Evolutionary conservation across 441 rosid genomes (phyloP).

Genomic region (Gossypium gossypioides): DNA sequence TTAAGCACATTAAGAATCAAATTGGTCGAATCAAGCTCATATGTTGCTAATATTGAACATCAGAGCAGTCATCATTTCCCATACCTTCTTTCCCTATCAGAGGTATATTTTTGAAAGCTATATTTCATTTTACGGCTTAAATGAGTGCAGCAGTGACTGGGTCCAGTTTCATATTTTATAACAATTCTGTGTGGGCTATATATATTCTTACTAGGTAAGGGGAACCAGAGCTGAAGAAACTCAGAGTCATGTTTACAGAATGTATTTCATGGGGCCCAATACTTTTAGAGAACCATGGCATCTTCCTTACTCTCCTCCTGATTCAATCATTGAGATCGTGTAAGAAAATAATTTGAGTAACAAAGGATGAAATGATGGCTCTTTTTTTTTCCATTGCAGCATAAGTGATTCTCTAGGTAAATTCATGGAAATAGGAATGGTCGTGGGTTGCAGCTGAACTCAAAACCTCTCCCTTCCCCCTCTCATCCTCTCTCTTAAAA

Average conservation of each 20-base stretch:
- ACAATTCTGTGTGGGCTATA: slow-evolving; percentile 10
- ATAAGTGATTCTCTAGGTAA: slow-evolving; percentile 3
- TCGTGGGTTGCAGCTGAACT: background rate
- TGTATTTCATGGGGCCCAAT: slow-evolving; percentile 96
- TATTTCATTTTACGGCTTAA: slow-evolving; percentile 16
- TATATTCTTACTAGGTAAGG: slow-evolving; percentile 49
- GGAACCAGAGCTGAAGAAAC: slow-evolving; percentile 91
- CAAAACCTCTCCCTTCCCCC: background rate
- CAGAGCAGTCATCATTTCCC: slow-evolving; percentile 65
- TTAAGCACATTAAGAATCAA: slow-evolving; percentile 64
- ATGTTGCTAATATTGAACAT: slow-evolving; percentile 48
- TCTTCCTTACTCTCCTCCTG: slow-evolving; percentile 90
- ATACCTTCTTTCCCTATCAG: slow-evolving; percentile 80
- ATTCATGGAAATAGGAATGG: background rate
- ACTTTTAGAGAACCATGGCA: slow-evolving; percentile 98
- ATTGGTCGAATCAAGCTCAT: slow-evolving; percentile 54
- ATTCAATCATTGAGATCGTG: slow-evolving; percentile 90
- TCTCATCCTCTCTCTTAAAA: background rate
- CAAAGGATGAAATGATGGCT: background rate
- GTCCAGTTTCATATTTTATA: slow-evolving; percentile 13
- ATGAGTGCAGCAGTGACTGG: slow-evolving; percentile 12
- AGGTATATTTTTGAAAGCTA: slow-evolving; percentile 42
- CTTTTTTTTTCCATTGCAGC: slow-evolving; percentile 9
- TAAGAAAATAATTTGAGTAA: slow-evolving; percentile 34
- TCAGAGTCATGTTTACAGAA: slow-evolving; percentile 85